These are phyloP conservation scores for Rugiboletus extremiorientalis DNA, from an alignment of 1,284 basidiomycete genomes.

Conservation along the genomic window DNA sequence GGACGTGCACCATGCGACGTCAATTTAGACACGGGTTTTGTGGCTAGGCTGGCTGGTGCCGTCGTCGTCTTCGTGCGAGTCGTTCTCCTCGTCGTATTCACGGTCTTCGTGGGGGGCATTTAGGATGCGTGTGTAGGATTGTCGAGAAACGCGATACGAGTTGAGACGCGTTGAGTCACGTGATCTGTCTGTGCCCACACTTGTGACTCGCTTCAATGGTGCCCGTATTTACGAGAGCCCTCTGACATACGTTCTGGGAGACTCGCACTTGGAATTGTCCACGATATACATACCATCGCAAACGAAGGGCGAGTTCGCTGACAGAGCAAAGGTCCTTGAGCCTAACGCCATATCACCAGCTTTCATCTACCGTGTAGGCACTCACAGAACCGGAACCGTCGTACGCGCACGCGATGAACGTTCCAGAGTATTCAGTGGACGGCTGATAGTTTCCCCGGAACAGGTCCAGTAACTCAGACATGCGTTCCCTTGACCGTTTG, in stretches of 20 bases:
- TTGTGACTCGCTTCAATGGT: too few relatives aligned
- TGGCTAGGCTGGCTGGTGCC: background rate
- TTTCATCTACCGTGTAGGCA: background rate
- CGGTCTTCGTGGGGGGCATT: slow-evolving; percentile 15
- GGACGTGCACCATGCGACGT: slow-evolving; percentile 3
- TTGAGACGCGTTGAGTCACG: slow-evolving; percentile 2
- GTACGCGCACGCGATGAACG: slow-evolving; percentile 12
- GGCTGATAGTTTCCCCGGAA: slow-evolving; percentile 9
- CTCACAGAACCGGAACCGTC: background rate
- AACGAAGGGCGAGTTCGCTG: slow-evolving; percentile 12
- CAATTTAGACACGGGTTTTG: slow-evolving; percentile 10
- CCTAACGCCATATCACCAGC: background rate
- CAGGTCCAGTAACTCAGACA: slow-evolving; percentile 17
- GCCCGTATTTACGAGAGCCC: too few relatives aligned
- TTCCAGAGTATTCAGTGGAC: slow-evolving; percentile 15
- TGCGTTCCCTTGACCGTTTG: slow-evolving; percentile 2
- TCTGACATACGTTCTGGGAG: background rate
- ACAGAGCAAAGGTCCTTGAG: slow-evolving; percentile 2
- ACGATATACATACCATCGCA: slow-evolving; percentile 10
- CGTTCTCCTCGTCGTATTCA: slow-evolving; percentile 9
- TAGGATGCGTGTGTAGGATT: background rate
- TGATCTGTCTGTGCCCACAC: too few relatives aligned
- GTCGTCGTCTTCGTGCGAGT: slow-evolving; percentile 13
- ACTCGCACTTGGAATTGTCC: slow-evolving; percentile 10
- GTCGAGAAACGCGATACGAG: background rate